These are phyloP conservation scores for Hymenoscyphus albidus DNA, from an alignment of 2,329 filamentous ascomycete genomes.

Conservation along the genomic window DNA sequence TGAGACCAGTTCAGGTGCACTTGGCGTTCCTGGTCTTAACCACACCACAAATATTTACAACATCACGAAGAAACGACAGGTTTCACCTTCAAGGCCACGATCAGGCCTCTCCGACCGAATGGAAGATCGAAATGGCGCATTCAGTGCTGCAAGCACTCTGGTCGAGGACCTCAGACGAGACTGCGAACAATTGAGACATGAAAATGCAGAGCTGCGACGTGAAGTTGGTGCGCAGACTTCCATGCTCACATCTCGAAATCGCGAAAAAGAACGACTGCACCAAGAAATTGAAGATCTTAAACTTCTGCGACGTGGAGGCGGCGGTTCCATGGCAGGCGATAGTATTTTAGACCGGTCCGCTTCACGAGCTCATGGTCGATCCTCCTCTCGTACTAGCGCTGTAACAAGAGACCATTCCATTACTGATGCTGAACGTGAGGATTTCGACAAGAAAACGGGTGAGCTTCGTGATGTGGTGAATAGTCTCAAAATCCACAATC, in stretches of 20 bases:
- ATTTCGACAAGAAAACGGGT: constrained; percentile 78
- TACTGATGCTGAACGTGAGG: constrained; percentile 78
- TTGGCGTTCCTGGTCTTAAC: constrained; percentile 40
- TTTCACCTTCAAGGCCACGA: constrained; percentile 44
- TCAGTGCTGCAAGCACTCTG: constrained; percentile 61
- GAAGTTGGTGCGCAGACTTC: constrained; percentile 95
- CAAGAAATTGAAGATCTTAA: constrained; percentile 98
- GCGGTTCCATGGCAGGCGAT: constrained; percentile 67
- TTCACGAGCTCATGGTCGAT: constrained; percentile 72
- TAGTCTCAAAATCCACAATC: constrained; percentile 80
- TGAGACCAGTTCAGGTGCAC: constrained; percentile 41
- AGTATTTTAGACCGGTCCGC: constrained; percentile 93
- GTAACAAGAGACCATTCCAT: constrained; percentile 38
- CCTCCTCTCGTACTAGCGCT: constrained; percentile 64
- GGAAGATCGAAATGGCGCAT: constrained; percentile 48
- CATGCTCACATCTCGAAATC: constrained; percentile 93
- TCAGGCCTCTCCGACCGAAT: constrained; percentile 41
- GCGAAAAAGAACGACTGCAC: constrained; percentile 90
- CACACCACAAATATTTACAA: constrained; percentile 66
- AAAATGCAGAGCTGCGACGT: constrained; percentile 86
- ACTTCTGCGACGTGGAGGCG: constrained; percentile 73
- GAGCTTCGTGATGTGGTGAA: constrained; percentile 83
- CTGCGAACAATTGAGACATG: constrained; percentile 75
- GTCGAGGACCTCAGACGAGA: constrained; percentile 71
- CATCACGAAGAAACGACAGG: constrained; percentile 53